Conservation (phyloP, 2,329 filamentous ascomycete species). For the Trichoderma sp. region DNA sequence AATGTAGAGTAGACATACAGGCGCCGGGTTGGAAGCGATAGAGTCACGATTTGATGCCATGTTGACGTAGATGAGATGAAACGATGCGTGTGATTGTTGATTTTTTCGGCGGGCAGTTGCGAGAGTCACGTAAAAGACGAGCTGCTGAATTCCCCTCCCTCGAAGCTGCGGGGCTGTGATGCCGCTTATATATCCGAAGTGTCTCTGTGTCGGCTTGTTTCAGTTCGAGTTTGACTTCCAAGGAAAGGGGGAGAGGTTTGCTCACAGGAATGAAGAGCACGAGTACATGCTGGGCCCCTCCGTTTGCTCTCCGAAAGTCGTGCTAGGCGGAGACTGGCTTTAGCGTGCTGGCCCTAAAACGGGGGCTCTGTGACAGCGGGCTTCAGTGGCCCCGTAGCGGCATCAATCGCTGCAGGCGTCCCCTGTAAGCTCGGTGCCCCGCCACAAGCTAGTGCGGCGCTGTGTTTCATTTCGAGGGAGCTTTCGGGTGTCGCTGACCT, state of each 20-base stretch:
- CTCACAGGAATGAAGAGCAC: not conserved
- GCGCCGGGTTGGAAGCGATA: constrained; percentile 16
- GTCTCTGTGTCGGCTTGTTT: not conserved
- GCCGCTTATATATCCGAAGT: not conserved
- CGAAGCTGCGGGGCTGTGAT: not conserved
- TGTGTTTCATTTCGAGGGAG: not conserved
- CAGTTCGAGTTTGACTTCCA: not conserved
- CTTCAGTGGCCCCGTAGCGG: constrained; percentile 7
- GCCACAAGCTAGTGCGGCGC: not conserved
- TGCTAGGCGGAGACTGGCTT: not conserved
- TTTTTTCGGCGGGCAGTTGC: not conserved
- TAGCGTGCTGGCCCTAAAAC: not conserved
- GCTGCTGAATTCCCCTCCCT: not conserved
- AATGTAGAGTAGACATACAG: constrained; percentile 9
- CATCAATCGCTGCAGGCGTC: not conserved
- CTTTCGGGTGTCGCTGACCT: constrained; percentile 2
- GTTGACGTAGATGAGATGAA: not conserved
- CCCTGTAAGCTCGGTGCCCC: not conserved
- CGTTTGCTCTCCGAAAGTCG: not conserved
- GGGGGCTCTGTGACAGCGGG: not conserved
- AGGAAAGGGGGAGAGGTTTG: not conserved
- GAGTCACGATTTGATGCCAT: constrained; percentile 25
- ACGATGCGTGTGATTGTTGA: not conserved
- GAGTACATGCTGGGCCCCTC: not conserved
- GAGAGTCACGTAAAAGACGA: not conserved